Conservation (phyloP, 176 grass and related monocot genomes). For the Puccinellia tenuiflora region DNA sequence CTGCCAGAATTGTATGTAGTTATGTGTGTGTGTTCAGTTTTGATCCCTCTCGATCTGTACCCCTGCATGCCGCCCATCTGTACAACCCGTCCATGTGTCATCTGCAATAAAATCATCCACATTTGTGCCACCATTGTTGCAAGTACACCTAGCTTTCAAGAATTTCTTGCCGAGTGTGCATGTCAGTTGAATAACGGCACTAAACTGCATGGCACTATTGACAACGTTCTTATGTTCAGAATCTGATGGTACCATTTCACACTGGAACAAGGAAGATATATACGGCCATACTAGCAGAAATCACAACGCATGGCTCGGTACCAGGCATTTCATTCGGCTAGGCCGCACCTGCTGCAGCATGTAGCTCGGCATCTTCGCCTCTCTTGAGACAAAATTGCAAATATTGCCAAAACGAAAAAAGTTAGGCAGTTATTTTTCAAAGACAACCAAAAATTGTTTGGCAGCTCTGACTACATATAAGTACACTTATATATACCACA, state of each 20-base stretch:
- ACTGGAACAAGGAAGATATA: background rate
- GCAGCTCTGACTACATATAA: background rate
- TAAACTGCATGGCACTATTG: background rate
- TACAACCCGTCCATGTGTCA: background rate
- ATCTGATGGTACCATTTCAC: background rate
- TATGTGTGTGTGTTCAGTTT: background rate
- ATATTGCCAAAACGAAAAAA: background rate
- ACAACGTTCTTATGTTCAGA: background rate
- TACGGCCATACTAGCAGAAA: background rate
- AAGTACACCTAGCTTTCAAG: background rate
- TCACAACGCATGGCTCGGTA: background rate
- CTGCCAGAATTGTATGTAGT: background rate
- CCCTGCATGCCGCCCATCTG: background rate
- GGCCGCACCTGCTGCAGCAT: background rate
- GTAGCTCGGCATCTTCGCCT: background rate
- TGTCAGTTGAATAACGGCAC: background rate
- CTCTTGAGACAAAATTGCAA: background rate
- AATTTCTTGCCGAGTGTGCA: background rate
- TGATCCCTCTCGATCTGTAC: background rate
- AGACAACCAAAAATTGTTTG: background rate
- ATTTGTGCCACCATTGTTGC: background rate
- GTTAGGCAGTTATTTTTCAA: background rate
- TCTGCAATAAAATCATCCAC: constrained; percentile 6
- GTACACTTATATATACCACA: background rate
- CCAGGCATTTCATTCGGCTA: background rate